These are phyloP conservation scores for Jacaranda mimosifolia DNA, from an alignment of 257 asterid genomes.

Conservation along the genomic window DNA sequence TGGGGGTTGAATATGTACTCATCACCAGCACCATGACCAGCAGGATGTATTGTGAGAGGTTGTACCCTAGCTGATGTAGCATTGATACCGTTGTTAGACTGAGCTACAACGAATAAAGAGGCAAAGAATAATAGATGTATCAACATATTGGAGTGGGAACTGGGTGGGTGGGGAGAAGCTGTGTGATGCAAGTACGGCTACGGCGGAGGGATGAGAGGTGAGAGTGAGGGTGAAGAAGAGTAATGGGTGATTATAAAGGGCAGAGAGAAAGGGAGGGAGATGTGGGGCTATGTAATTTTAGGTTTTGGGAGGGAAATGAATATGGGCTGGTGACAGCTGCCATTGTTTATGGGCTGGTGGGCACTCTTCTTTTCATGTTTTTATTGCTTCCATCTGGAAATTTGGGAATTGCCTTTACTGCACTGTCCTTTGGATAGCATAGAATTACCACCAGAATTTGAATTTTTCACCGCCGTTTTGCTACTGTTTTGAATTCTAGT, in stretches of 20 bases:
- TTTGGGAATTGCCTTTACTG: constrained; percentile 20
- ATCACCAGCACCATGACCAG: not conserved
- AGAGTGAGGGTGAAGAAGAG: not conserved
- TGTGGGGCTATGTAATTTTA: not conserved
- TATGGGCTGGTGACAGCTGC: constrained; percentile 75
- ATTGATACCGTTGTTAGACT: not conserved
- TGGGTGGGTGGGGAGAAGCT: not conserved
- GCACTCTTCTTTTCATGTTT: not conserved
- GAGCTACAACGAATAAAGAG: not conserved
- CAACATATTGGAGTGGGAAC: constrained; percentile 14
- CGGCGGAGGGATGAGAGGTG: not conserved
- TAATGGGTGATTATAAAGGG: not conserved
- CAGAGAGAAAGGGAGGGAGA: constrained; percentile 5
- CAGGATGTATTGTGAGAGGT: constrained; percentile 3
- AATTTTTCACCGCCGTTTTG: constrained; percentile 19
- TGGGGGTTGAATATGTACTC: constrained; percentile 49
- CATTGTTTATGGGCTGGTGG: constrained; percentile 36
- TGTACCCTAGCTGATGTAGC: not conserved
- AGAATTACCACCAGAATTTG: not conserved
- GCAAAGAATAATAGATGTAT: constrained; percentile 19
- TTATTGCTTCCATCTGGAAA: not conserved
- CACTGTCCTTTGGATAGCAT: too few species aligned
- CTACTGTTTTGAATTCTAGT: too few species aligned
- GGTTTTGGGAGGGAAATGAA: constrained; percentile 38
- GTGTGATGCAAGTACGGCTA: not conserved